Base-by-base conservation (phyloP, 2,329 filamentous ascomycete species). In the Curvularia lunata region DNA sequence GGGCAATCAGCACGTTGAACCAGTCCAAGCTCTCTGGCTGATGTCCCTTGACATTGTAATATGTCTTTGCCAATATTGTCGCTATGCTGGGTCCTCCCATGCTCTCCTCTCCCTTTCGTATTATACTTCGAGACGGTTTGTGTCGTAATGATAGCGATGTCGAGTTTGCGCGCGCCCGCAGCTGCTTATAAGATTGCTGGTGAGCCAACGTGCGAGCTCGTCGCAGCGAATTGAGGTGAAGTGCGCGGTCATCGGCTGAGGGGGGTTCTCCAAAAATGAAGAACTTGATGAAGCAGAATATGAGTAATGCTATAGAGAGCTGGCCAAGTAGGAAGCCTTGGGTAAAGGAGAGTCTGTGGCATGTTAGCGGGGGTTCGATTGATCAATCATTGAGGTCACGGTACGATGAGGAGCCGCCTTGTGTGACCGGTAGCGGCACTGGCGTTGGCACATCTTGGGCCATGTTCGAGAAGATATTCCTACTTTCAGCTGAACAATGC, bases 211-310 rank as follows among this genome's bases (percentile, higher is more conserved):
- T 91, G 63, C 89, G 84, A 51, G 89, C 87, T 57, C 88, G 86
- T 25, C 91, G 86, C 66, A 92, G 88, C 10, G 89, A 88, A 56
- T 90, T 91, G 65, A 90, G 87, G 42, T 90, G 81, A 7, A 91
- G 84, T 12, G 92, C 91, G 19, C 90, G 91, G 53, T 89, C 87
- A 63, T 96, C 92, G 60, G 92, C 84, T 1, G 91, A 92, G 0
- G 92, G 92, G 5, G 92, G 88, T 74, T 98, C 95, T 68, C 95
- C 95, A 74, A 99, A 98, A 73, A 99, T 98, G 85, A 99, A 99
- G 86, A 97, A 99, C 76, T 97, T 97, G 78, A 99, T 98, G 79
- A 99, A 98, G 66, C 90, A 91, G 64, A 92, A 93, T 61, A 99
- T 87, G 38, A 99, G 84, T 23, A 98, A 81, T 13, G 97, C 91